These are phyloP conservation scores for Aureobasidium sp. DNA, from an alignment of 2,329 filamentous ascomycete genomes.

Conservation along the genomic window DNA sequence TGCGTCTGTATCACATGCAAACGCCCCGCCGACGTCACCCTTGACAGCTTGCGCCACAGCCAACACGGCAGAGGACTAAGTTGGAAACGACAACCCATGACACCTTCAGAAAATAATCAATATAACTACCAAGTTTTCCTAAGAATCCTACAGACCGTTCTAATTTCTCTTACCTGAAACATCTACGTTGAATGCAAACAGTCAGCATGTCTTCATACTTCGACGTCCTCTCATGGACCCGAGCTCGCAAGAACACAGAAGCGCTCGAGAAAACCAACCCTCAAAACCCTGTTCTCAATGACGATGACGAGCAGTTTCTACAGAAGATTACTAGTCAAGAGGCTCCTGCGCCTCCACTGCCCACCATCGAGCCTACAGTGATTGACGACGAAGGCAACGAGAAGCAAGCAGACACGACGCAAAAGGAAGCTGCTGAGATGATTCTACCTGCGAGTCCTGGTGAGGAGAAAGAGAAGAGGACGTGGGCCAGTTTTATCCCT, in stretches of 20 bases:
- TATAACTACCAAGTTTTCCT: not conserved
- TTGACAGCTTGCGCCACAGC: conserved; percentile 4
- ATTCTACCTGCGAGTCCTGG: not conserved
- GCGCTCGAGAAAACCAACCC: conserved; percentile 28
- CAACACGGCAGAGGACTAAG: not conserved
- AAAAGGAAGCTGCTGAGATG: conserved; percentile 18
- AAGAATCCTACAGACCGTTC: not conserved
- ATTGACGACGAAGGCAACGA: conserved; percentile 27
- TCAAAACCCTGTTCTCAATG: conserved; percentile 43
- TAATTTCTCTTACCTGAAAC: not conserved
- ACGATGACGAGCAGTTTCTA: conserved; percentile 54
- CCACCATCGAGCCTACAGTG: conserved; percentile 25
- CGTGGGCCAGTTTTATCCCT: conserved; percentile 28
- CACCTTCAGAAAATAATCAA: not conserved
- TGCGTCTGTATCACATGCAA: not conserved
- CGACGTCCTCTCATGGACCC: conserved; percentile 26
- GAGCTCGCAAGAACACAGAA: conserved; percentile 28
- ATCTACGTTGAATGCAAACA: not conserved
- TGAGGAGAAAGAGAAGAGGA: conserved; percentile 21
- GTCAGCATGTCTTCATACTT: conserved; percentile 24
- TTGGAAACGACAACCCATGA: not conserved
- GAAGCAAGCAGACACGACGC: conserved; percentile 24
- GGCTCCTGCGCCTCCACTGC: conserved; percentile 34
- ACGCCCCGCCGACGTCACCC: not conserved
- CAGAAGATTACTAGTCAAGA: conserved; percentile 41